Evolutionary conservation across 192 early-diverging fungal genomes (phyloP), one percentile per base, ranked within the genome.

Genomic region (Linnemannia hyalina): DNA sequence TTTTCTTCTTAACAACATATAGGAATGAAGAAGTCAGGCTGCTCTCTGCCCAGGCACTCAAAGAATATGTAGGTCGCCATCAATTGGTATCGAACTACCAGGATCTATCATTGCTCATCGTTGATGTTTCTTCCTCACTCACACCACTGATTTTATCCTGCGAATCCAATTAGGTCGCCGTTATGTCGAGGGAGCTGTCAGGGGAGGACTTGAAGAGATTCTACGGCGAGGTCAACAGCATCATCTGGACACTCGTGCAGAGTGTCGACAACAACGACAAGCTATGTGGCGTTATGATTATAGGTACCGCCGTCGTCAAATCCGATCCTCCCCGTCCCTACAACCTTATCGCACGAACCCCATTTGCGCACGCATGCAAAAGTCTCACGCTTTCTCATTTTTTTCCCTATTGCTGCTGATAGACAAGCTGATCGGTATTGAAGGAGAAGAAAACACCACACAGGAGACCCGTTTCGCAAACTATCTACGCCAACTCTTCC

Each of bases 401-500:
- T 60, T 32, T 22, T 15, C 35, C 35, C 18, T 20, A 4, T 18
- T 35, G 23, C 1, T 26, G 10, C 29, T 22, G 23, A 65, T 84
- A 97, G 96, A 97, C 85, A 93, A 92, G 54, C 77, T 97, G 74
- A 96, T 97, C 74, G 96, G 95, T 46, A 93, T 96, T 41, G 95
- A 96, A 76, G 90, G 92, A 80, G 94, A 96, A 77, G 95, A 95
- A 77, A 96, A 96, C 85, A 93, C 94, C 26, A 94, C 92, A 63
- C 93, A 95, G 86, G 89, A 92, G 23, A 96, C 93, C 29, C 91
- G 96, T 57, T 97, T 95, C 76, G 93, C 94, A 9, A 97, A 96
- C 75, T 97, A 97, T 80, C 85, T 97, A 65, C 90, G 94, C 10
- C 92, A 92, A n/a, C 90, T 96, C 18, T 89, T 97, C 47, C 96